Conservation (phyloP, 2,329 filamentous ascomycete genomes). For the Penicillium psychrosexuale region DNA sequence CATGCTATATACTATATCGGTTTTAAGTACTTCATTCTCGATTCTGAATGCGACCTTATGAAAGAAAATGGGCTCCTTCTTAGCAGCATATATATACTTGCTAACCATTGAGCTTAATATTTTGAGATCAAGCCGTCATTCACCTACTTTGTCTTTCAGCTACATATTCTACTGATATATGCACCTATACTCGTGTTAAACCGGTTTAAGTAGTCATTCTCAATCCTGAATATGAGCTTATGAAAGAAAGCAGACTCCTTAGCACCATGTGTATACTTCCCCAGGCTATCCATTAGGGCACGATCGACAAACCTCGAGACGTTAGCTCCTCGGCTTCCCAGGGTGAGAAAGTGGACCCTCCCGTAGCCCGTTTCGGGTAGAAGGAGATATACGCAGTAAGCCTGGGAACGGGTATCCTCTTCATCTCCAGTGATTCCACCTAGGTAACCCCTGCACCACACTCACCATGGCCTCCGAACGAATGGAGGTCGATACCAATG, state of each 20-base stretch:
- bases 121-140: neutral
- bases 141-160: too few species aligned
- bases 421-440: conserved; percentile 17
- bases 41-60: neutral
- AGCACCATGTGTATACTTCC: neutral
- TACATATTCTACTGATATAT: neutral
- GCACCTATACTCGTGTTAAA: neutral
- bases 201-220: neutral
- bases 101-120: neutral
- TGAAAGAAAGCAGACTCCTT: neutral
- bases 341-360: conserved; percentile 2
- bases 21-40: neutral
- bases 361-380: conserved; percentile 27
- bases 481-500: conserved; percentile 16
- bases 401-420: conserved; percentile 38
- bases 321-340: conserved; percentile 14
- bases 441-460: conserved; percentile 6
- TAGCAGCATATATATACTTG: neutral
- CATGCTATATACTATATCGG: neutral
- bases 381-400: conserved; percentile 48
- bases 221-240: neutral
- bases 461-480: conserved; percentile 33
- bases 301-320: conserved; percentile 6
- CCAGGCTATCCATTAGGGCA: too few species aligned
- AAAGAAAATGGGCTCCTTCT: neutral